Base-by-base conservation (phyloP, 2,329 filamentous ascomycete genomes). In the Claviceps paspali region DNA sequence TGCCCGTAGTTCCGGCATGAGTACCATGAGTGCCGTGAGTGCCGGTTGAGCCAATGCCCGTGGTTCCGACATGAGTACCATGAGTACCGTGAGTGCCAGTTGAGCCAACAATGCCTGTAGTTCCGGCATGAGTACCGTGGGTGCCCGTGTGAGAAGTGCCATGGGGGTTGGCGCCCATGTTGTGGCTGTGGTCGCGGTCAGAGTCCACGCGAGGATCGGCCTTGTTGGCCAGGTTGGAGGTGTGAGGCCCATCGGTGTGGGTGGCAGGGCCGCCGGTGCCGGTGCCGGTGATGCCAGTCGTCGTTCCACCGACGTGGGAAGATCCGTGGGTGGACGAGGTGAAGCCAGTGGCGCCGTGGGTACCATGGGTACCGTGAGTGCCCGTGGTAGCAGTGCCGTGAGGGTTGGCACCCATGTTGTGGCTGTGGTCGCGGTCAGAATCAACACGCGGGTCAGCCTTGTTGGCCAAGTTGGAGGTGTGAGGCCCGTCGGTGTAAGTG, bases 371-470 rank as follows among this genome's bases (percentile, higher is more conserved):
- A n/a, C 33, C 33, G 5, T 26, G 23, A 36, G 38, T 11, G 27
- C 34, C 15, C 12, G 40, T 43, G 14, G 39, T 42, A 18, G 32
- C 40, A 19, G 29, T 41, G 9, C 43, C 43, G 3, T 62, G 59
- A 12, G 52, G 47, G 45, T 55, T 56, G 23, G 44, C 41, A 10
- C 53, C 53, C 43, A 53, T 24, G 46, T 52, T 60, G 38, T 48
- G 49, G 46, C 52, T 55, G 32, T 57, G 52, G 37, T 66, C 64
- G 11, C 65, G 56, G 46, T 74, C 67, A 4, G 64, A 68, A 49
- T 75, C 69, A 36, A 71, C 58, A n/a, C 67, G 56, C 15, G 69
- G 68, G 43, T 75, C 70, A 2, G 52, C 30, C 48, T 69, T 69
- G 59, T 75, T 75, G 17, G 56, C 45, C 12, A 62, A 8, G 41